Base-by-base conservation (phyloP, 441 rosid species). In the Arabidopsis hybrid region DNA sequence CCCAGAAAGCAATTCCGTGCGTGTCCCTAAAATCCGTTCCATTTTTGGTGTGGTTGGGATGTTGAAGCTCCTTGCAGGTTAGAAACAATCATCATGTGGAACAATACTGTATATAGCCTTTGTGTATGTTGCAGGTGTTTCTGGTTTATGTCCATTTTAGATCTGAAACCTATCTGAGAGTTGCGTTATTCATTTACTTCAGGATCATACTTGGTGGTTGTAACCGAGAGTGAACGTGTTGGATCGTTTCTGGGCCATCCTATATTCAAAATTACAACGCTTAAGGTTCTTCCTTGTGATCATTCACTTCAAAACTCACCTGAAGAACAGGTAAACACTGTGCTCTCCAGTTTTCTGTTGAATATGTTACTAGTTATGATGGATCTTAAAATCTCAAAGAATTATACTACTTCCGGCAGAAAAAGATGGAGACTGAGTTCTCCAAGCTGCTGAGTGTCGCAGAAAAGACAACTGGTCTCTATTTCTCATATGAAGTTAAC, bases 41-140 rank as follows among this genome's bases (percentile, higher is more conserved):
- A 84, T 96, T 65, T 93, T 79, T 60, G 98, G 99, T 39, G 85
- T 96, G 8, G 87, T 89, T 64, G 99, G 99, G 63, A 85, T 96
- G 93, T 82, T 96, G 46, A 96, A 90, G 88, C 98, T 96, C 34
- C 81, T 96, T 12, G 98, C 98, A 77, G 98, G 98, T 90, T 77
- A 55, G 10, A 67, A 31, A 32, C 7, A 21, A 6, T 55, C 34
- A 9, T 67, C 40, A 10, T 63, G 10, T 32, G 36, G 52, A 73
- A 57, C 36, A 11, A 17, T 57, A 58, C 14, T 74, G 21, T 31
- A 6, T 46, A 46, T 14, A 7, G 18, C 9, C 21, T 47, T 46
- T 47, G 52, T 47, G 10, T 14, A 16, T 47, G 52, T 4, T 47
- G 2, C 5, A 16, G 10, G 52, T 47, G 18, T 46, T 46, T 46